A percentile compares a stretch with the other conserved stretches of the same genome.
Evolutionary conservation across 495 filamentous ascomycete genomes (phyloP).

Genomic region (Aspergillus sparsus): DNA sequence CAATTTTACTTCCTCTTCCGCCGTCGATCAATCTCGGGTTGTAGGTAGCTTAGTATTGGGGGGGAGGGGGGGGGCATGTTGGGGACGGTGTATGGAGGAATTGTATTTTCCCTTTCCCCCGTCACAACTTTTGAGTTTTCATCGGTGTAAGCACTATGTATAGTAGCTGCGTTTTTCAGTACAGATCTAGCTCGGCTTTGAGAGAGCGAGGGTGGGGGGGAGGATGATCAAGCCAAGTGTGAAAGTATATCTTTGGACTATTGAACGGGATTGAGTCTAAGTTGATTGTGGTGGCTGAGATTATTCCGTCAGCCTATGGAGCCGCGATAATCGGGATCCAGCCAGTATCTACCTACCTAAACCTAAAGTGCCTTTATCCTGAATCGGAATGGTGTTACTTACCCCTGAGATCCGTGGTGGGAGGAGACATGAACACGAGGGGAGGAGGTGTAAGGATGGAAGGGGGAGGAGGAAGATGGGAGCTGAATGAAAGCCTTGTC

Average conservation of each 20-base stretch:
- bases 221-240: not conserved
- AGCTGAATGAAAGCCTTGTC: not conserved
- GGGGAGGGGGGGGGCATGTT: no score
- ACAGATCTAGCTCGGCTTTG: slow-evolving; percentile 5
- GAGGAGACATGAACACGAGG: slow-evolving; percentile 24
- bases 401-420: slow-evolving; percentile 4
- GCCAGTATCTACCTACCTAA: not conserved
- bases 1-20: no score
- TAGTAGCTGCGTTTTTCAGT: not conserved
- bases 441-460: not conserved
- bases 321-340: slow-evolving; percentile 11
- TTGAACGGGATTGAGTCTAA: slow-evolving; percentile 4
- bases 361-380: slow-evolving; percentile 6
- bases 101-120: not conserved
- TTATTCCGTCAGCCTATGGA: slow-evolving; percentile 10
- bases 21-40: no score
- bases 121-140: not conserved
- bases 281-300: slow-evolving; percentile 2
- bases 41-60: no score
- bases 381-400: slow-evolving; percentile 9
- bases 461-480: not conserved
- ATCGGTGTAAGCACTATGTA: slow-evolving; percentile 1
- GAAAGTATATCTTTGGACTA: slow-evolving; percentile 3
- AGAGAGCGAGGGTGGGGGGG: no score
- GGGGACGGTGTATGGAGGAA: not conserved